Evolutionary conservation across 768 basidiomycete genomes (phyloP), one percentile per base, ranked within the genome.

Genomic region (Serendipita sp.): DNA sequence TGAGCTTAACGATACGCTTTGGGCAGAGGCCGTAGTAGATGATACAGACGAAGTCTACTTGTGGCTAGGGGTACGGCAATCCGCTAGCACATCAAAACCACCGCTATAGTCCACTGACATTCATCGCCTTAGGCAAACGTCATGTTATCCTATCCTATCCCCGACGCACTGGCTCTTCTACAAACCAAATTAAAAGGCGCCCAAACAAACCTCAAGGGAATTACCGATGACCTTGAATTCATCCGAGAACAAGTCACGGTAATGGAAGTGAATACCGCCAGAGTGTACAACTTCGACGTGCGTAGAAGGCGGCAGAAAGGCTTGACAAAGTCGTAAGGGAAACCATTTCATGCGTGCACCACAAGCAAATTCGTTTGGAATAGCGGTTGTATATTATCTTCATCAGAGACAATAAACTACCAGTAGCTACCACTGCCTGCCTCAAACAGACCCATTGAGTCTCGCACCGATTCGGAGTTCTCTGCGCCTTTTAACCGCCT

Each of bases 281-380:
- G 95, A 41, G 86, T 95, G 61, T 97, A 95, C 71, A 99, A 98
- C 70, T 94, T 88, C 87, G 92, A 95, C 70, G 91, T 95, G 30
- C 90, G 90, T 71, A 74, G 85, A 66, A 76, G 91, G 71, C 74
- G 89, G 71, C 85, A 85, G 33, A 58, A 58, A 22, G 45, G 45
- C 45, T 20, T 20, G 45, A 30, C 28, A 7, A 50, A 50, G 17
- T 50, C 45, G 45, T 28, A 50, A n/a, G 45, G 28, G 9, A 9
- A 20, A 9, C 20, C 20, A 17, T 17, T 17, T 28, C 20, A 50
- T 9, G 7, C 5, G 45, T n/a, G n/a, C 20, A 50, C 5, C 38
- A 38, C 38, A 38, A n/a, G n/a, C 38, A 38, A 14, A 38, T 38
- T 7, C 38, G 38, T 38, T 7, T 38, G 14, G 7, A n/a, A n/a